Percentiles rank a stretch among this genome's conserved stretches.
Evolutionary conservation across 2,329 filamentous ascomycete genomes (phyloP).

Genomic region (Davidsoniella virescens): DNA sequence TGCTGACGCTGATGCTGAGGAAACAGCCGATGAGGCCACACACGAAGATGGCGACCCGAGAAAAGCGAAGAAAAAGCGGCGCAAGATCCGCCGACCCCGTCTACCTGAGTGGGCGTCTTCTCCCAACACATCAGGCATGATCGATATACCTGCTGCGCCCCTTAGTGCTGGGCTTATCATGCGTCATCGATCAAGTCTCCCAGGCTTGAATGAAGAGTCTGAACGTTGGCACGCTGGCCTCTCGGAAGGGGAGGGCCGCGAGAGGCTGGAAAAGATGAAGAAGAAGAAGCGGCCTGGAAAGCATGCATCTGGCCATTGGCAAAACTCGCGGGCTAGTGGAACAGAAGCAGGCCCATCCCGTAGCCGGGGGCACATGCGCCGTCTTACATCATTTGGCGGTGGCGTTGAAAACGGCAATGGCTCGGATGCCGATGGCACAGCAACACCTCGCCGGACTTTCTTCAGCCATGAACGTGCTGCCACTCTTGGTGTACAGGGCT

Average conservation of each 20-base stretch:
- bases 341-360: constrained; percentile 8
- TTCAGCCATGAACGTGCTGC: constrained; percentile 51
- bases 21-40: constrained; percentile 51
- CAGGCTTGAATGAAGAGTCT: constrained; percentile 39
- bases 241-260: constrained; percentile 60
- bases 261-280: constrained; percentile 32
- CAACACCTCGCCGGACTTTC: constrained; percentile 37
- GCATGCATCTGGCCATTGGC: constrained; percentile 6
- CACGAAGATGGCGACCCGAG: constrained; percentile 33
- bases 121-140: constrained; percentile 43
- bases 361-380: constrained; percentile 40
- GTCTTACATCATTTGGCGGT: constrained; percentile 48
- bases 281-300: constrained; percentile 18
- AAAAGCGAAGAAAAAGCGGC: constrained; percentile 45
- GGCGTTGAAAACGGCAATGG: constrained; percentile 28
- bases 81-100: constrained; percentile 41
- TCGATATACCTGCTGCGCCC: constrained; percentile 10
- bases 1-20: constrained; percentile 64
- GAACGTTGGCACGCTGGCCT: constrained; percentile 32
- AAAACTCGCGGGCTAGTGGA: constrained; percentile 13
- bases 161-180: constrained; percentile 32
- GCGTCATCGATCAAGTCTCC: constrained; percentile 48
- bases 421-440: constrained; percentile 42
- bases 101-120: constrained; percentile 39
- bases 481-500: constrained; percentile 65